phyloP scores from a whole-genome alignment of 306 rosid genomes.

The Acacia confusa region DNA sequence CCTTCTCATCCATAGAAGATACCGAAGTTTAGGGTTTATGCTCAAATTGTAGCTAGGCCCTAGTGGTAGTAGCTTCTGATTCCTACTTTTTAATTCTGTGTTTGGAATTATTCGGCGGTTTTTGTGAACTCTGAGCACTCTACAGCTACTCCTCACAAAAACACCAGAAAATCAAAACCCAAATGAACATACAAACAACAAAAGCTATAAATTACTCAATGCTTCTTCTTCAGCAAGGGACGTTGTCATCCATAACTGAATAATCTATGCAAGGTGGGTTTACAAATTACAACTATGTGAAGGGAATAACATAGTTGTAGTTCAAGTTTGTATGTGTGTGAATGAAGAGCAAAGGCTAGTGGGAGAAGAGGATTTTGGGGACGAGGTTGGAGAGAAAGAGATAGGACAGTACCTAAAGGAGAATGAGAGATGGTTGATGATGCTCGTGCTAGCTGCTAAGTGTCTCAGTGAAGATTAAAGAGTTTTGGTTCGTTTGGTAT shows the following conservation, averaged over 20 bases:
- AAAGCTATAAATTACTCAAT: slow-evolving; percentile 17
- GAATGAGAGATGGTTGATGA: slow-evolving; percentile 33
- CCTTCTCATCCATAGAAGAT: not conserved
- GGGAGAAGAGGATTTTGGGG: not conserved
- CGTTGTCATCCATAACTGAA: not conserved
- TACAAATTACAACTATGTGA: not conserved
- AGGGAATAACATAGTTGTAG: not conserved
- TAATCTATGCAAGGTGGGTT: not conserved
- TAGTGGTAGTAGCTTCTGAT: not conserved
- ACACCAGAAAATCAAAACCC: slow-evolving; percentile 34
- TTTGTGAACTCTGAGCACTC: slow-evolving; percentile 39
- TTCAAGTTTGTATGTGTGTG: not conserved
- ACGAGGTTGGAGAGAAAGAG: not conserved
- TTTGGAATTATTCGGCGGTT: not conserved
- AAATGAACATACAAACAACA: slow-evolving; percentile 4
- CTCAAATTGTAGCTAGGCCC: not conserved
- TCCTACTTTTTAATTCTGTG: not conserved
- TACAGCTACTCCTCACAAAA: slow-evolving; percentile 36
- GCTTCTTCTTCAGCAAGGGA: slow-evolving; percentile 2
- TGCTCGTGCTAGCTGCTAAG: slow-evolving; percentile 53
- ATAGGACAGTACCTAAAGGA: slow-evolving; percentile 33
- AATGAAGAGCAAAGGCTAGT: not conserved
- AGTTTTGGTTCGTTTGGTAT: not conserved
- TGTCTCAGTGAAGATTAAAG: slow-evolving; percentile 26
- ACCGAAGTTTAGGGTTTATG: not conserved